Base-by-base conservation (phyloP, 306 rosid genomes). In the apple (Malus domestica) region DNA sequence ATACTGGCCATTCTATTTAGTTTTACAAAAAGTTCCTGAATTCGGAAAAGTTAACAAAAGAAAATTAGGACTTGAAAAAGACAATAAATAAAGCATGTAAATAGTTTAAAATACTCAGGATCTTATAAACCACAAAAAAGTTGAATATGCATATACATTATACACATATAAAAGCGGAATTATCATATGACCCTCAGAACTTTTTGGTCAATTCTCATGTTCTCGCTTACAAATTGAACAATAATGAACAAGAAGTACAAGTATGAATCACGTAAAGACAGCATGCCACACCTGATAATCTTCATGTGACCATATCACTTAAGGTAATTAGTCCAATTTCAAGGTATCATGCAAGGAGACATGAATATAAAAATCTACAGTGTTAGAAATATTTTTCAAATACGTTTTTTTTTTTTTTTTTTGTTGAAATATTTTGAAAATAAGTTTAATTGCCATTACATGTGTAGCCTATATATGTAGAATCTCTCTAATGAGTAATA, bases 21-120 rank as follows among this genome's bases (percentile, higher is more conserved):
- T 81, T 96, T 96, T 70, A 87, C 75, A 86, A 87, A 96, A 66
- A 96, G 97, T 79, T 93, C 98, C 99, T 96, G 90, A 57, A 80
- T 76, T 84, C 81, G 30, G 77, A 72, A 80, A 70, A 65, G 68
- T 76, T 29, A 68, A 80, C 23, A 76, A 60, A 69, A 76, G 59
- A 52, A 60, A 85, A 54, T 73, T 74, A 58, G 76, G 75, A 76
- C 49, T 71, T 68, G 70, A 67, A 79, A 38, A 20, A 20, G 2
- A 9, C 23, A 30, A 64, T 32, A 18, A 32, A 20, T 32, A 64
- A 64, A 32, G 14, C 45, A 64, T 3, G 51, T 35, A 66, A 20
- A 66, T 19, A 66, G 70, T 35, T 19, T 23, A 35, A 66, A 35
- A 20, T 10, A 19, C 15, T 10, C 13, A 35, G 15, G 67, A 42